These are phyloP conservation scores for Rhizopus arrhizus DNA, from an alignment of 371 early-diverging fungal genomes.

Conservation along the genomic window DNA sequence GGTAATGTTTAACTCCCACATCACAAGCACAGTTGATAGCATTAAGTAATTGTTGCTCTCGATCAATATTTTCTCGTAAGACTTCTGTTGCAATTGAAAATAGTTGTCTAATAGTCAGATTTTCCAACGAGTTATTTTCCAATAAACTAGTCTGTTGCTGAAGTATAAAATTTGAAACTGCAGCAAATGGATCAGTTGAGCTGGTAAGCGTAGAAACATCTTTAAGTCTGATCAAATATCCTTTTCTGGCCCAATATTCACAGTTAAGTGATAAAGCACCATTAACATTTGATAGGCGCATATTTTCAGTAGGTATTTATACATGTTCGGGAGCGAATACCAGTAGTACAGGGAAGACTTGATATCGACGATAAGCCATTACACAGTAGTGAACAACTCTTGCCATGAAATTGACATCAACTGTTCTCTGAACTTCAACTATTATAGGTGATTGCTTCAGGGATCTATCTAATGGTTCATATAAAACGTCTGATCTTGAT, in stretches of 20 bases:
- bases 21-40: conserved; percentile 19
- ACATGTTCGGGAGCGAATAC: conserved; percentile 11
- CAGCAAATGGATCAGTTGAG: not conserved
- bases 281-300: conserved; percentile 15
- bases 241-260: conserved; percentile 16
- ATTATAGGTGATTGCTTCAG: conserved; percentile 21
- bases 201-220: not conserved
- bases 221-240: too few relatives aligned
- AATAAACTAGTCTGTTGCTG: conserved; percentile 16
- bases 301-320: conserved; percentile 16
- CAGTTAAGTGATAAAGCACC: conserved; percentile 18
- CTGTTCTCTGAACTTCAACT: conserved; percentile 17
- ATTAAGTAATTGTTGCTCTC: conserved; percentile 17
- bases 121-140: conserved; percentile 13
- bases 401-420: conserved; percentile 15
- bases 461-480: conserved; percentile 16
- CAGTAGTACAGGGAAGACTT: conserved; percentile 14
- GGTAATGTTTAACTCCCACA: conserved; percentile 19
- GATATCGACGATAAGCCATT: conserved; percentile 23
- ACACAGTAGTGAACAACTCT: conserved; percentile 17
- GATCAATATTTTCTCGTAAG: conserved; percentile 17
- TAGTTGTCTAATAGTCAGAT: conserved; percentile 11
- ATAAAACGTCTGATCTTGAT: conserved; percentile 12
- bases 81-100: conserved; percentile 18
- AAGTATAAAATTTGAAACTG: conserved; percentile 3